These are phyloP conservation scores for Linnemannia schmuckeri DNA, from an alignment of 192 early-diverging fungal species.

Conservation along the genomic window DNA sequence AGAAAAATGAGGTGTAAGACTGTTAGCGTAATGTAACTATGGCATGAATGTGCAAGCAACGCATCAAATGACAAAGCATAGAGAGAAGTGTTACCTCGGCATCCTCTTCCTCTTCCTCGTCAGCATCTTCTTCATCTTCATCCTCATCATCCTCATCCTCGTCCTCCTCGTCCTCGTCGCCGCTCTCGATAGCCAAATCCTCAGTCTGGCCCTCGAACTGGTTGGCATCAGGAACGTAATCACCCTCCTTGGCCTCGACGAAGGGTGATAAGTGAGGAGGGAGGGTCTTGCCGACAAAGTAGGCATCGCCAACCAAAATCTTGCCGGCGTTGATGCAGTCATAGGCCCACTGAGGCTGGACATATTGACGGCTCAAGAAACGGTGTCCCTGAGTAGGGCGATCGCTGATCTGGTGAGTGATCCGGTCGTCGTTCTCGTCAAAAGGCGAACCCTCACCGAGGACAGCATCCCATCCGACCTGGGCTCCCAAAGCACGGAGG, in stretches of 20 bases:
- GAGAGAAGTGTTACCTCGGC: constrained; percentile 34
- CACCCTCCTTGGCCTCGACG: constrained; percentile 86
- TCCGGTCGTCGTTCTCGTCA: constrained; percentile 81
- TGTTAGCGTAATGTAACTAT: neutral
- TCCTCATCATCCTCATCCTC: constrained; percentile 52
- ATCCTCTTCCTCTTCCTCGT: constrained; percentile 33
- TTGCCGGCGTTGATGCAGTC: constrained; percentile 92
- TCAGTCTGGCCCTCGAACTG: constrained; percentile 76
- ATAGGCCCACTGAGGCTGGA: constrained; percentile 99
- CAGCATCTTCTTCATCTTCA: constrained; percentile 18
- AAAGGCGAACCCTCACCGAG: constrained; percentile 85
- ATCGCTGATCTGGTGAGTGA: constrained; percentile 93
- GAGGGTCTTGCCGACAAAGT: constrained; percentile 84
- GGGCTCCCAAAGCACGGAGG: constrained; percentile 89
- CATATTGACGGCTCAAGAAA: constrained; percentile 78
- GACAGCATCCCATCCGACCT: constrained; percentile 89
- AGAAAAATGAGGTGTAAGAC: neutral
- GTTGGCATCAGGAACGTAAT: constrained; percentile 84
- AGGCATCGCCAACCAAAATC: constrained; percentile 72
- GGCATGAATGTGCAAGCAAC: neutral
- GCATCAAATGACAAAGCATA: neutral
- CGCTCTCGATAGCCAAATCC: constrained; percentile 71
- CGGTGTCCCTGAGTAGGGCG: constrained; percentile 77
- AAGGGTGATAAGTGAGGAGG: constrained; percentile 97
- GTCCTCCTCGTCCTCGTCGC: constrained; percentile 60